These are phyloP conservation scores for Thelephora terrestris DNA, from an alignment of 1,284 basidiomycete species.

Conservation along the genomic window DNA sequence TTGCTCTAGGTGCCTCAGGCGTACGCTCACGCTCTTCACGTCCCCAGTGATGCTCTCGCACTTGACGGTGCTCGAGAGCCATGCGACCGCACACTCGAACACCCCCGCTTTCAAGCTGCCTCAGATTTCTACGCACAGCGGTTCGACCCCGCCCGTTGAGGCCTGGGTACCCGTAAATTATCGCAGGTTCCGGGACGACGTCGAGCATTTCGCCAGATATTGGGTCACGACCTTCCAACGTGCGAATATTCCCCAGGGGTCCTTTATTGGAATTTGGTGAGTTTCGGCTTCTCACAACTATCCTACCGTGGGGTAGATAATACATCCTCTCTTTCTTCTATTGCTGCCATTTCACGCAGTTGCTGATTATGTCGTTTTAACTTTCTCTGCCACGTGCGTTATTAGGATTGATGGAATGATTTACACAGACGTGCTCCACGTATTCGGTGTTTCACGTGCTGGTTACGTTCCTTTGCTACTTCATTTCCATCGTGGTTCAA, in stretches of 20 bases:
- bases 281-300: slow-evolving; percentile 18
- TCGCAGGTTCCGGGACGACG: slow-evolving; percentile 40
- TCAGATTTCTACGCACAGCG: slow-evolving; percentile 21
- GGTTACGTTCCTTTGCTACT: slow-evolving; percentile 66
- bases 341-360: neutral
- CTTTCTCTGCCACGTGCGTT: neutral
- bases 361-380: neutral
- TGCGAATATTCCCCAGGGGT: slow-evolving; percentile 34
- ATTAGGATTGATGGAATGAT: slow-evolving; percentile 56
- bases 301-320: neutral
- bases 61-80: slow-evolving; percentile 39
- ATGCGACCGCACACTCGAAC: slow-evolving; percentile 32
- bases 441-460: slow-evolving; percentile 61
- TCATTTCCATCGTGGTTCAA: slow-evolving; percentile 58
- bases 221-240: slow-evolving; percentile 39
- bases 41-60: slow-evolving; percentile 32
- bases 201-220: slow-evolving; percentile 42
- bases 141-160: slow-evolving; percentile 20
- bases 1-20: too few species aligned
- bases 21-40: slow-evolving; percentile 7
- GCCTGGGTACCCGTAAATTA: slow-evolving; percentile 46
- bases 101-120: slow-evolving; percentile 42
- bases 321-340: neutral
- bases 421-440: slow-evolving; percentile 56
- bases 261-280: slow-evolving; percentile 61